Base-by-base conservation (phyloP, 768 basidiomycete genomes). In the Omphalotus guepiniiformis region DNA sequence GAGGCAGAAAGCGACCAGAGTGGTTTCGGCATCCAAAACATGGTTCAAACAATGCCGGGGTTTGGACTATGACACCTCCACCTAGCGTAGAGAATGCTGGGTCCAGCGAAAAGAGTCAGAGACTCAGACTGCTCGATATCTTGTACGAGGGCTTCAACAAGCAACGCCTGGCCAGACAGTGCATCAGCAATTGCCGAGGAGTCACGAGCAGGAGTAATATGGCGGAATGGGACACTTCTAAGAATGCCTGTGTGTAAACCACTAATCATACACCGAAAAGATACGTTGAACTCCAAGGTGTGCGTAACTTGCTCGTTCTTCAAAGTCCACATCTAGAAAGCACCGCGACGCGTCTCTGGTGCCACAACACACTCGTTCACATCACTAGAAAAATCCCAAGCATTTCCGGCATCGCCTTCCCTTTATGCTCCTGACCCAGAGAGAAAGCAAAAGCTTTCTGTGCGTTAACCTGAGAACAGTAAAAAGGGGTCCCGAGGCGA, bases 21-120 rank as follows among this genome's bases (percentile, higher is more conserved):
- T 46, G 44, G 44, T 36, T 36, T 36, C 44, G 44, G 44, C 44
- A 46, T 32, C 6, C 25, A 36, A 46, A 36, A 46, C n/a, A 46
- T 23, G 34, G 44, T 35, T 16, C 6, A 46, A 46, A 22, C 38
- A 26, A 32, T 46, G 44, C 44, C 44, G 44, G 44, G 44, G 15
- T 46, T 46, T 46, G 34, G 29, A 36, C 44, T 37, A 22, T n/a
- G 23, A 35, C 35, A 36, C 19, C 21, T 23, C 21, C 12, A 44
- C 19, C 13, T 21, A 25, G 35, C 8, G 12, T 44, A 15, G 11
- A 34, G 4, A 12, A 19, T 36, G 44, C 25, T 26, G 34, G 38
- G 44, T 36, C 23, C 44, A 46, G 44, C 44, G 44, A 19, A 36
- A 5, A 19, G 28, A 46, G 44, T 32, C 4, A 9, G 13, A 34